A percentile compares a stretch with the other conserved stretches of the same genome.
Evolutionary conservation across 495 filamentous ascomycete species (phyloP).

Genomic region (Penicillium soppii): DNA sequence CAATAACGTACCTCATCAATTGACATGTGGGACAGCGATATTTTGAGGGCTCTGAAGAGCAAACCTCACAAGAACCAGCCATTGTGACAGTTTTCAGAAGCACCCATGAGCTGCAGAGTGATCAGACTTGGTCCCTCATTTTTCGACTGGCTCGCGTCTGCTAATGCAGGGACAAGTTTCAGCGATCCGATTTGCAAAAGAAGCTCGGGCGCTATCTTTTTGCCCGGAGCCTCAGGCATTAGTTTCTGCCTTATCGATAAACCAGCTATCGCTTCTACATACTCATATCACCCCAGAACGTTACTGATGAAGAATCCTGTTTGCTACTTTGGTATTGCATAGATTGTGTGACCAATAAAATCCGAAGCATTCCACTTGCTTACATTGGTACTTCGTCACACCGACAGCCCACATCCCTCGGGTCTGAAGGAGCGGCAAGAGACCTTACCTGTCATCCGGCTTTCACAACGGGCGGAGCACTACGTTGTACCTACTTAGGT

Average conservation of each 20-base stretch:
- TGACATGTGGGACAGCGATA: constrained; percentile 66
- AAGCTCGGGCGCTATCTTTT: not conserved
- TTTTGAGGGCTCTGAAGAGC: constrained; percentile 53
- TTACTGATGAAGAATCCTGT: too few species aligned
- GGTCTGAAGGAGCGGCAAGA: too few species aligned
- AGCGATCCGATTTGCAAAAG: not conserved
- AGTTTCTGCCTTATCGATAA: not conserved
- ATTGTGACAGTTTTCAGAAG: constrained; percentile 20
- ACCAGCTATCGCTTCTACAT: not conserved
- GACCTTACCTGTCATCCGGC: too few species aligned
- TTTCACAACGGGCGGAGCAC: too few species aligned
- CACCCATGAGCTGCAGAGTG: constrained; percentile 2
- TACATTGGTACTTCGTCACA: too few species aligned
- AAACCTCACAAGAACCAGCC: constrained; percentile 55
- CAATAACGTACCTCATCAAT: constrained; percentile 56
- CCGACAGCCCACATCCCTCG: too few species aligned
- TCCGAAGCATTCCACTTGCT: not conserved
- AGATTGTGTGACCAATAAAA: not conserved
- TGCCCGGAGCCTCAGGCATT: not conserved
- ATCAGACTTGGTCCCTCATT: constrained; percentile 9
- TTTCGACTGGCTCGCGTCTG: constrained; percentile 2
- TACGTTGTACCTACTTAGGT: not conserved
- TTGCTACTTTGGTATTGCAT: too few species aligned
- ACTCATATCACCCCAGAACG: too few species aligned
- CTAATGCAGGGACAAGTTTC: not conserved